Evolutionary conservation across 1,139 yeast species (phyloP), one percentile per base, ranked within the genome.

Genomic region (Candida tunisiensis): DNA sequence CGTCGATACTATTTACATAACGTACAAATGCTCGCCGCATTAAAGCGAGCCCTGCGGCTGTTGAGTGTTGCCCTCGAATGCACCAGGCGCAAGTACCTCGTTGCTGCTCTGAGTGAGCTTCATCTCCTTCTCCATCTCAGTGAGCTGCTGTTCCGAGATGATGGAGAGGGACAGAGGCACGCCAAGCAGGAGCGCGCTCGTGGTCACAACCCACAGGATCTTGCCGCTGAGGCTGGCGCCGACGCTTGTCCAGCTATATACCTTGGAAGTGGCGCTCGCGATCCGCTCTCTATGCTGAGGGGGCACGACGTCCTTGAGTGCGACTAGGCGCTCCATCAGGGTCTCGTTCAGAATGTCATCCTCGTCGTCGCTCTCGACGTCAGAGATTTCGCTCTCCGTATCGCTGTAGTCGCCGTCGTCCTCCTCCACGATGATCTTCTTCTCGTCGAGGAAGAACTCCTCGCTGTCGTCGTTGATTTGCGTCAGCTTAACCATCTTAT

Each of bases 81-180:
- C 69, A 34, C 80, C 79, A 37, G 85, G 77, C 29, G 91, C 83
- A 45, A 79, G 62, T 28, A 80, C 73, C 39, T 77, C 91, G 47
- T 74, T 80, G 21, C 91, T 80, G 35, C 80, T 74, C 55, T 78
- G 83, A 51, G 77, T 85, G 50, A 82, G 64, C 42, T 77, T 72
- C 66, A 83, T 74, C 50, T 82, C 92, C 62, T 79, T 80, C 61
- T 85, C 95, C 77, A 82, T 69, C 58, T 85, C 95, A 51, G 74
- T 73, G 50, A 85, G 67, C 60, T 85, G 95, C 47, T 83, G 88
- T 61, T 85, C 98, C 36, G 85, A 73, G 45, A 85, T 65, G 41
- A 85, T 78, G 29, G 94, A 79, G 47, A 88, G 63, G 6, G 94
- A 74, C 42, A 82, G 64, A 36, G 98, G 98, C 31, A 83, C 93